A percentile compares a stretch with the other conserved stretches of the same genome.
phyloP scores from a whole-genome alignment of 257 asterid genomes.

The Solanum etuberosum region DNA sequence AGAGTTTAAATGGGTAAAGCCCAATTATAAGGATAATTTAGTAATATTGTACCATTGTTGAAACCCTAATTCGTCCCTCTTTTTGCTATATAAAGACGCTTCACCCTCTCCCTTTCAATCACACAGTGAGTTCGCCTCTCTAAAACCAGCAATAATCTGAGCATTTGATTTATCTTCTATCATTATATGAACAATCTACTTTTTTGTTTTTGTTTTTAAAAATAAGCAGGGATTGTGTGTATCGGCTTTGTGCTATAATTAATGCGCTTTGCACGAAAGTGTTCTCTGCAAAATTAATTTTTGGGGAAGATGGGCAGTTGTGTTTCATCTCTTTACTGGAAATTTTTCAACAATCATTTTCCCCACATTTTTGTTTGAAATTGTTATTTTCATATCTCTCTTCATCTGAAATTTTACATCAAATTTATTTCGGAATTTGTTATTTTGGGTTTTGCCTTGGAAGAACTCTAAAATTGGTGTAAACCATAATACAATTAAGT shows the following conservation, averaged over 20 bases:
- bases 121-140: background rate
- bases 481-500: too few relatives aligned
- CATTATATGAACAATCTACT: background rate
- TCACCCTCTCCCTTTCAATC: background rate
- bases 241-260: constrained; percentile 15
- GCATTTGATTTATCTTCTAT: background rate
- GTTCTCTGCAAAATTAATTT: constrained; percentile 29
- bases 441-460: background rate
- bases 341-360: constrained; percentile 47
- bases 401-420: background rate
- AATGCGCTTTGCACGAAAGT: constrained; percentile 48
- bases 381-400: background rate
- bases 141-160: background rate
- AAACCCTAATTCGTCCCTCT: background rate
- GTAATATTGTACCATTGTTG: background rate
- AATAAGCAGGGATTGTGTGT: constrained; percentile 46
- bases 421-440: background rate
- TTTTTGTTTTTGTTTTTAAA: background rate
- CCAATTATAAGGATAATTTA: background rate
- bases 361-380: constrained; percentile 8
- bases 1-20: background rate
- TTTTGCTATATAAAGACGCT: background rate
- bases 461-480: background rate
- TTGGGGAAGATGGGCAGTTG: constrained; percentile 56
- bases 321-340: constrained; percentile 24